Conservation (phyloP, 2,329 filamentous ascomycete genomes). For the Ilyonectria destructans region DNA sequence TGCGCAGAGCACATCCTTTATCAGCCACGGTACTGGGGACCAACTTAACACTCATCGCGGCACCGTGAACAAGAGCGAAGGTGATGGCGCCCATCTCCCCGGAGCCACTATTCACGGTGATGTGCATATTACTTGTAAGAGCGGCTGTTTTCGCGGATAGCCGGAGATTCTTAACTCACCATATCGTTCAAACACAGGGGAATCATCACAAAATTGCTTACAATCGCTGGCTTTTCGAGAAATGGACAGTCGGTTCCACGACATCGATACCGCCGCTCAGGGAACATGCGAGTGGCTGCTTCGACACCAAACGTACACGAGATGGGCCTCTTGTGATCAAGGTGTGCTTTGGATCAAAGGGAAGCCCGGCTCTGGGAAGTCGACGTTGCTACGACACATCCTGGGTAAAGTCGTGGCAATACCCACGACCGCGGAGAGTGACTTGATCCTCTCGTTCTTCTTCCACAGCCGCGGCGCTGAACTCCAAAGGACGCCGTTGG, state of each 20-base stretch:
- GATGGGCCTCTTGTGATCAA: conserved; percentile 42
- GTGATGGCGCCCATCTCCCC: background rate
- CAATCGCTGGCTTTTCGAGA: conserved; percentile 48
- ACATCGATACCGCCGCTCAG: conserved; percentile 41
- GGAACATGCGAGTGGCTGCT: conserved; percentile 56
- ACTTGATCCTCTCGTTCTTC: conserved; percentile 54
- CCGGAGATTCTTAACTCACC: no score
- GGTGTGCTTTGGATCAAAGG: conserved; percentile 58
- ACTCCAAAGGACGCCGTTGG: conserved; percentile 13
- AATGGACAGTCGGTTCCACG: conserved; percentile 47
- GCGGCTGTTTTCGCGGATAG: no score
- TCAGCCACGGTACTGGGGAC: no score
- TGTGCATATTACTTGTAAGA: no score
- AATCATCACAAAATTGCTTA: no score
- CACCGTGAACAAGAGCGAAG: background rate
- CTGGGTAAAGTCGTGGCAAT: conserved; percentile 46
- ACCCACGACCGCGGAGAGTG: background rate
- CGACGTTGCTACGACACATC: conserved; percentile 56
- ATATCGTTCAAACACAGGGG: no score
- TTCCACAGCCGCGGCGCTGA: conserved; percentile 44
- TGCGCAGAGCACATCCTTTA: background rate
- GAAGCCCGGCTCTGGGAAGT: conserved; percentile 37
- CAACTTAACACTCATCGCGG: background rate
- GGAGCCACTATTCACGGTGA: no score
- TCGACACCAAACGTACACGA: conserved; percentile 41